A percentile compares a stretch with the other conserved stretches of the same genome.
phyloP scores from a whole-genome alignment of 805 yeast genomes.

The Lachancea mirantina region DNA sequence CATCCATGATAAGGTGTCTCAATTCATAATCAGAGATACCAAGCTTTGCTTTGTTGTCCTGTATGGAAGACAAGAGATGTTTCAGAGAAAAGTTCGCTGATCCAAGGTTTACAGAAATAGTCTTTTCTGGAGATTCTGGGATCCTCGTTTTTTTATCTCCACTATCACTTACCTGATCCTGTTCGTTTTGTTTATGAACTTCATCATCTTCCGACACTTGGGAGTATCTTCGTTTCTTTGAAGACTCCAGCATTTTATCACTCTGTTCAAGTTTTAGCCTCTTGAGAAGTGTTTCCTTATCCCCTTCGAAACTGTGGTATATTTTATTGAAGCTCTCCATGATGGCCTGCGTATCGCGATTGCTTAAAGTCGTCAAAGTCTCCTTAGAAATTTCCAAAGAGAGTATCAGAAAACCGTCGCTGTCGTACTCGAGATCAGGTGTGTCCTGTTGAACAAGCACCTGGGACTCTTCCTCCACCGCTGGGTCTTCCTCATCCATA shows the following conservation, averaged over 20 bases:
- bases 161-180: constrained; percentile 10
- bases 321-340: constrained; percentile 63
- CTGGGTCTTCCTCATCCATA: constrained; percentile 19
- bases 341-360: constrained; percentile 29
- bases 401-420: constrained; percentile 23
- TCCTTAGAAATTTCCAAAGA: constrained; percentile 32
- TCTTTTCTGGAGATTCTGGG: constrained; percentile 16
- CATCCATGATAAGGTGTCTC: constrained; percentile 81
- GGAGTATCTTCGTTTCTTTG: constrained; percentile 20
- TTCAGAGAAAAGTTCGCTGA: constrained; percentile 74
- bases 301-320: constrained; percentile 72
- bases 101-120: constrained; percentile 44
- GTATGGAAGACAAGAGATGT: constrained; percentile 72
- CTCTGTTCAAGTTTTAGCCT: constrained; percentile 73
- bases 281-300: constrained; percentile 64
- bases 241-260: constrained; percentile 52
- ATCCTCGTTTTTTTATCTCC: constrained; percentile 19
- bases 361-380: constrained; percentile 29
- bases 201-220: constrained; percentile 15
- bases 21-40: constrained; percentile 74
- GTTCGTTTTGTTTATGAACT: constrained; percentile 13
- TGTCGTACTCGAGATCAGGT: constrained; percentile 7
- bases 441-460: constrained; percentile 4
- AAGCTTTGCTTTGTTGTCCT: constrained; percentile 68
- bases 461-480: constrained; percentile 12